These are phyloP conservation scores for Penicillium brasilianum DNA, from an alignment of 2,329 filamentous ascomycete genomes.

Conservation along the genomic window DNA sequence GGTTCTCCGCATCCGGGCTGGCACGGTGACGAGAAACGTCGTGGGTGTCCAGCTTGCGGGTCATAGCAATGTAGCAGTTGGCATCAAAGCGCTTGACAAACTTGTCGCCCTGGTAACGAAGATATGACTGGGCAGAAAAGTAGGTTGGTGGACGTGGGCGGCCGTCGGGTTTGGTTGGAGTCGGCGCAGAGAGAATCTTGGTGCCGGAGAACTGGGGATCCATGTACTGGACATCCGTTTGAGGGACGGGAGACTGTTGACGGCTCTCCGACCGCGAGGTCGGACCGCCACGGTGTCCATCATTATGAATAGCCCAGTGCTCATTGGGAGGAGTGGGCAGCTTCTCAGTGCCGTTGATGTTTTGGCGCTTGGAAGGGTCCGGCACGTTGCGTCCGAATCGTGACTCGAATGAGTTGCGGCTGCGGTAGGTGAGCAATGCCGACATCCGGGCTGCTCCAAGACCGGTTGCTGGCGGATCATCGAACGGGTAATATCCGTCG, in stretches of 20 bases:
- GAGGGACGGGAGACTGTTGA: slow-evolving; percentile 35
- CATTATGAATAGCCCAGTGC: slow-evolving; percentile 82
- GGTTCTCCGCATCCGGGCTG: slow-evolving; percentile 43
- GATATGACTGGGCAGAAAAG: slow-evolving; percentile 96
- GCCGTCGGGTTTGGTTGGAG: slow-evolving; percentile 31
- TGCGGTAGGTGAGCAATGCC: slow-evolving; percentile 91
- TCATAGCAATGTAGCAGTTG: slow-evolving; percentile 99
- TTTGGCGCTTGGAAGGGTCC: slow-evolving; percentile 80
- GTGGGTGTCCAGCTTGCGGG: slow-evolving; percentile 95
- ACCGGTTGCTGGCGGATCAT: slow-evolving; percentile 83
- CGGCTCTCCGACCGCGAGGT: slow-evolving; percentile 54
- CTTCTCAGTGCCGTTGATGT: slow-evolving; percentile 72
- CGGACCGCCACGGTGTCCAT: slow-evolving; percentile 71
- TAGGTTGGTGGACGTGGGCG: slow-evolving; percentile 71
- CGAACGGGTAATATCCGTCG: slow-evolving; percentile 89
- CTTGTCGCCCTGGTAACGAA: slow-evolving; percentile 94
- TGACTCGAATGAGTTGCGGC: slow-evolving; percentile 94
- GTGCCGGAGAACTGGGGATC: slow-evolving; percentile 76
- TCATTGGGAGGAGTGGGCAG: slow-evolving; percentile 67
- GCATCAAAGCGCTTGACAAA: slow-evolving; percentile 97
- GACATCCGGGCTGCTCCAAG: slow-evolving; percentile 96
- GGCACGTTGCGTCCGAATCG: slow-evolving; percentile 93
- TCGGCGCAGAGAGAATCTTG: slow-evolving; percentile 54
- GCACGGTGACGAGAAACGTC: slow-evolving; percentile 82
- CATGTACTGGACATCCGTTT: slow-evolving; percentile 47